phyloP scores from a whole-genome alignment of 2,329 filamentous ascomycete species.

The Aspergillus ochraceus region DNA sequence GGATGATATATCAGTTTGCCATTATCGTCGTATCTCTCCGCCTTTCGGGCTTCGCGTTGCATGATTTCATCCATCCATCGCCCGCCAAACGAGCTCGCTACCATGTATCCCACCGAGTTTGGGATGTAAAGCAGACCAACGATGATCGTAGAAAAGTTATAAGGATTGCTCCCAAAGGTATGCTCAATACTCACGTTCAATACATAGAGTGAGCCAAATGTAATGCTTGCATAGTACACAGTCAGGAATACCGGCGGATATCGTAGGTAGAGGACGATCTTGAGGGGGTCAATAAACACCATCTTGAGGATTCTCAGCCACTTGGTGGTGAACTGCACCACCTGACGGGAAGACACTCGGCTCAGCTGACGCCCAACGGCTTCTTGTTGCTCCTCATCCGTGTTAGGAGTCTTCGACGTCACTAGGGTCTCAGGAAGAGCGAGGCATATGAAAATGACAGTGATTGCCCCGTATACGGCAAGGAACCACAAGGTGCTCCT shows the following conservation, averaged over 20 bases:
- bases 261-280: conserved; percentile 68
- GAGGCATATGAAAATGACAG: conserved; percentile 42
- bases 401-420: conserved; percentile 30
- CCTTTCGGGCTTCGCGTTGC: conserved; percentile 70
- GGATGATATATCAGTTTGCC: conserved; percentile 69
- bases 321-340: conserved; percentile 58
- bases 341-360: conserved; percentile 63
- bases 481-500: conserved; percentile 77
- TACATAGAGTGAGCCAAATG: conserved; percentile 73
- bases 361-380: conserved; percentile 35
- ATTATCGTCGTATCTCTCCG: conserved; percentile 65
- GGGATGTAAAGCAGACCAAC: conserved; percentile 78
- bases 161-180: conserved; percentile 66
- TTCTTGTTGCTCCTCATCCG: conserved; percentile 19
- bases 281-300: conserved; percentile 70
- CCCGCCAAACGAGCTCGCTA: conserved; percentile 68
- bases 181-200: conserved; percentile 76
- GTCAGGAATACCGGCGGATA: conserved; percentile 73
- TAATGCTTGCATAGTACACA: conserved; percentile 72
- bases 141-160: conserved; percentile 66
- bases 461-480: conserved; percentile 63
- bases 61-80: conserved; percentile 80
- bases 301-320: conserved; percentile 57
- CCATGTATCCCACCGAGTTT: conserved; percentile 69
- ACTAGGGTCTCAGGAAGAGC: conserved; percentile 47